phyloP scores from a whole-genome alignment of 2,329 filamentous ascomycete genomes.

The Tolypocladium inflatum region DNA sequence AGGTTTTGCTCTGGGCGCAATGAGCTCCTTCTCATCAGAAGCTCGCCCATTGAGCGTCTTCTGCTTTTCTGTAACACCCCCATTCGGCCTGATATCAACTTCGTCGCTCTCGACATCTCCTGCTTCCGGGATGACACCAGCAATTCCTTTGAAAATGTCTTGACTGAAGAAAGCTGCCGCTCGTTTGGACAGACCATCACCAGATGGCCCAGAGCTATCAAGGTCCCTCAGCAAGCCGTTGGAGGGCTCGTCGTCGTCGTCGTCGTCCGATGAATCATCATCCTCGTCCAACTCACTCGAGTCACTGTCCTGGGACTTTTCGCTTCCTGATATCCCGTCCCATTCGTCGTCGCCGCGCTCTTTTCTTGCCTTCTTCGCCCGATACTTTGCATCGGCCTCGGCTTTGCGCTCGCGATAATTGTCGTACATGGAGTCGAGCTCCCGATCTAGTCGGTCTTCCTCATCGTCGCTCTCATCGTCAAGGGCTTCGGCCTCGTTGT shows the following conservation, averaged over 20 bases:
- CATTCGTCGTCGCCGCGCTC: slow-evolving; percentile 81
- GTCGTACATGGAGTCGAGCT: slow-evolving; percentile 83
- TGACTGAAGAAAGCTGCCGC: slow-evolving; percentile 89
- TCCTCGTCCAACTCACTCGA: slow-evolving; percentile 52
- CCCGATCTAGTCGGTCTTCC: slow-evolving; percentile 70
- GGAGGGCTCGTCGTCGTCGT: slow-evolving; percentile 15
- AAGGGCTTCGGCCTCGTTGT: slow-evolving; percentile 45
- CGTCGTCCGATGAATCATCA: slow-evolving; percentile 26
- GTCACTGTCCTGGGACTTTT: slow-evolving; percentile 40
- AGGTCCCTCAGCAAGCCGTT: slow-evolving; percentile 26
- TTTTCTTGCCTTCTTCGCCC: slow-evolving; percentile 79
- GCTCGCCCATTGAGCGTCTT: neutral
- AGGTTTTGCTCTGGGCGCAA: neutral
- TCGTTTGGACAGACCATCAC: slow-evolving; percentile 60
- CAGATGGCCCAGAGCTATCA: slow-evolving; percentile 32
- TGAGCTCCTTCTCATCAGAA: neutral
- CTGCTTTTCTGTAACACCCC: slow-evolving; percentile 13
- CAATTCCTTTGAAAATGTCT: slow-evolving; percentile 83
- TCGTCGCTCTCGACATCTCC: slow-evolving; percentile 26
- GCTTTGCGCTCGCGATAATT: slow-evolving; percentile 74
- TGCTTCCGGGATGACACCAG: slow-evolving; percentile 49
- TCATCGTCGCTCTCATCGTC: slow-evolving; percentile 66
- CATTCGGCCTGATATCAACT: neutral
- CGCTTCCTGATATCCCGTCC: slow-evolving; percentile 72
- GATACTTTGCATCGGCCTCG: slow-evolving; percentile 74